Conservation (phyloP, 1,139 yeast species). For the Geotrichum restrictum region DNA sequence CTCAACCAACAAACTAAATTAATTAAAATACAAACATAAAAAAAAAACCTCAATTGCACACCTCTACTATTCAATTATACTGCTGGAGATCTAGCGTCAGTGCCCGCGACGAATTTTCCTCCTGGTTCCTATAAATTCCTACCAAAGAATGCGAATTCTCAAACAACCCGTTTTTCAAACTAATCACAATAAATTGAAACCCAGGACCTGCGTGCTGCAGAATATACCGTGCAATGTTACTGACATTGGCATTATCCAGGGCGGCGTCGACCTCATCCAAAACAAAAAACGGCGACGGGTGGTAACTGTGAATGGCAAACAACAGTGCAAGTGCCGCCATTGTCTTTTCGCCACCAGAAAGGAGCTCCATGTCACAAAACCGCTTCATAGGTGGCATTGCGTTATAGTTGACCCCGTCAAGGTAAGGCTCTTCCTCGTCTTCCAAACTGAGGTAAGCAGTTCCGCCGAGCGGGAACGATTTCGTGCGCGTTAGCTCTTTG, state of each 20-base stretch:
- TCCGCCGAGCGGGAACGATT: conserved; percentile 69
- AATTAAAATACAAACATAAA: neutral
- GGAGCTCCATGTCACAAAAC: conserved; percentile 85
- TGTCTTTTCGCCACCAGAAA: conserved; percentile 96
- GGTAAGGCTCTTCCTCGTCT: conserved; percentile 80
- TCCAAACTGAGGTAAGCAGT: conserved; percentile 85
- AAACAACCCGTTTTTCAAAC: conserved; percentile 80
- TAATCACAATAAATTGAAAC: conserved; percentile 89
- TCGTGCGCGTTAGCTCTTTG: conserved; percentile 71
- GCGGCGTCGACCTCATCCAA: conserved; percentile 98
- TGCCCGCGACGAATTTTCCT: conserved; percentile 68
- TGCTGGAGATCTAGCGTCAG: conserved; percentile 40
- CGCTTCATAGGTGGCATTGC: conserved; percentile 97
- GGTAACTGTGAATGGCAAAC: conserved; percentile 86
- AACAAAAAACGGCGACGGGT: conserved; percentile 93
- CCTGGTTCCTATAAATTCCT: conserved; percentile 87
- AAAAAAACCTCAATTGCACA: neutral
- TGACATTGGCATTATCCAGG: conserved; percentile 82
- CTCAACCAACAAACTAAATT: neutral
- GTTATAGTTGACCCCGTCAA: conserved; percentile 79
- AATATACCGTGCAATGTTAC: conserved; percentile 78
- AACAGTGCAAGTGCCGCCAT: conserved; percentile 91
- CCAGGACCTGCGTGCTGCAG: conserved; percentile 69
- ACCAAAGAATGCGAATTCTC: conserved; percentile 88
- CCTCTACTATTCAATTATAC: conserved; percentile 12